These are phyloP conservation scores for Globisporangium orthogonon DNA, from an alignment of 352 stramenopile genomes.

Conservation along the genomic window DNA sequence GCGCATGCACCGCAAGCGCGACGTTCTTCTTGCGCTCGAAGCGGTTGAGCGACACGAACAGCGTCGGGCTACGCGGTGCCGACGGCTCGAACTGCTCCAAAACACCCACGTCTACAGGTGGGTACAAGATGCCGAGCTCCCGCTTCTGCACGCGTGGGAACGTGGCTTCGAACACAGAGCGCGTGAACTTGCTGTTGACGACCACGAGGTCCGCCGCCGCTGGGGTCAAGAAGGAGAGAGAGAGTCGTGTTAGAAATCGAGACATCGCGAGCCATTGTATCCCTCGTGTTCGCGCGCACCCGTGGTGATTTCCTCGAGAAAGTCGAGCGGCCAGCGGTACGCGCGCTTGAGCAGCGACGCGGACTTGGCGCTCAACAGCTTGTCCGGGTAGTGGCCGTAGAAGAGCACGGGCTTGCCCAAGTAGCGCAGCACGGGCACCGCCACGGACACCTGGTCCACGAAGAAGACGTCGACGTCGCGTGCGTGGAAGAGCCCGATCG, in stretches of 20 bases:
- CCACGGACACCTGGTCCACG: constrained; percentile 79
- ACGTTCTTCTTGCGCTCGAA: constrained; percentile 99
- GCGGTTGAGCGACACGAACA: constrained; percentile 96
- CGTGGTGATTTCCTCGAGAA: constrained; percentile 92
- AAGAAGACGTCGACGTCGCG: constrained; percentile 69
- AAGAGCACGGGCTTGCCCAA: constrained; percentile 90
- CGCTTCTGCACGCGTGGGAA: constrained; percentile 70
- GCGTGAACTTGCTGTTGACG: constrained; percentile 97
- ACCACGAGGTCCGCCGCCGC: constrained; percentile 90
- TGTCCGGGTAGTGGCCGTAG: constrained; percentile 99
- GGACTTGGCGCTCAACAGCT: constrained; percentile 84
- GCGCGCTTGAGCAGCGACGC: constrained; percentile 64
- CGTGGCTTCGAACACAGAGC: constrained; percentile 81
- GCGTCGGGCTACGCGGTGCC: constrained; percentile 27
- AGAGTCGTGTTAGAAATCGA: no score
- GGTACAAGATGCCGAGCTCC: constrained; percentile 91
- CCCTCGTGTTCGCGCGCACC: constrained; percentile 28
- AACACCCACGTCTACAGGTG: constrained; percentile 85
- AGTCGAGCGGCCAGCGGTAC: constrained; percentile 92
- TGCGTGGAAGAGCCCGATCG: constrained; percentile 29
- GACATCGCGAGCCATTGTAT: background rate
- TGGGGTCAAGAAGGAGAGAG: constrained; percentile 2
- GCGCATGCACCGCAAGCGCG: constrained; percentile 78
- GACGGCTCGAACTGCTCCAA: constrained; percentile 35
- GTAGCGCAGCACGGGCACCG: constrained; percentile 67